Evolutionary conservation across 805 yeast species (phyloP), one percentile per base, ranked within the genome.

Genomic region (Starmerella sirachaensis): DNA sequence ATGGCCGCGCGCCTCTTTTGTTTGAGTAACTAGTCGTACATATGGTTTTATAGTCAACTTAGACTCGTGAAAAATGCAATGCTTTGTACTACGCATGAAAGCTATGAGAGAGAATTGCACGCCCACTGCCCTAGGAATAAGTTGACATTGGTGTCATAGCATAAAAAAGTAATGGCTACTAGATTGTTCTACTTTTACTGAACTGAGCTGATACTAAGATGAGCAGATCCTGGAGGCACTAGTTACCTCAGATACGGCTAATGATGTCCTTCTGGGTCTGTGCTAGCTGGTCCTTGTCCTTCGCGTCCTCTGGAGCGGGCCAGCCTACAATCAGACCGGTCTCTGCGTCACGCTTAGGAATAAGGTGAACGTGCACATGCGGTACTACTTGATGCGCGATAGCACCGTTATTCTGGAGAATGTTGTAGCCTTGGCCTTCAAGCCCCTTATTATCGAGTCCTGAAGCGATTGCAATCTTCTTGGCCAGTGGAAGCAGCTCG

Each of bases 341-440:
- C 28, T 69, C 68, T 2, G 60, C 64, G 51, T 76, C 77, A 42
- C 69, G 70, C 70, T 88, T 88, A 35, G 98, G 98, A 56, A 88
- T 88, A 59, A 88, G 73, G 59, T 88, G 98, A 71, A 91, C 81
- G 59, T 88, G 98, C 41, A 91, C 96, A 58, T 88, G 98, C 50
- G 81, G 91, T 40, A 91, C 97, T 39, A 70, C 78, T 64, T 88
- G 98, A 57, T 91, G 97, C 10, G 97, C 98, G 54, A 86, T 76
- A 56, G 82, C 64, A 34, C 97, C 97, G 51, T 88, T 91, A 68
- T 88, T 91, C 61, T 86, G 97, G 48, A 88, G 65, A 16, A 88
- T 58, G 56, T 88, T 88, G 69, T 88, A 88, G 31, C 94, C 93
- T 4, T 67, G 66, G 22, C 74, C 70, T 9, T 68, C 69, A 12